These are phyloP conservation scores for Vicia sativa DNA, from an alignment of 306 rosid genomes.

Conservation along the genomic window DNA sequence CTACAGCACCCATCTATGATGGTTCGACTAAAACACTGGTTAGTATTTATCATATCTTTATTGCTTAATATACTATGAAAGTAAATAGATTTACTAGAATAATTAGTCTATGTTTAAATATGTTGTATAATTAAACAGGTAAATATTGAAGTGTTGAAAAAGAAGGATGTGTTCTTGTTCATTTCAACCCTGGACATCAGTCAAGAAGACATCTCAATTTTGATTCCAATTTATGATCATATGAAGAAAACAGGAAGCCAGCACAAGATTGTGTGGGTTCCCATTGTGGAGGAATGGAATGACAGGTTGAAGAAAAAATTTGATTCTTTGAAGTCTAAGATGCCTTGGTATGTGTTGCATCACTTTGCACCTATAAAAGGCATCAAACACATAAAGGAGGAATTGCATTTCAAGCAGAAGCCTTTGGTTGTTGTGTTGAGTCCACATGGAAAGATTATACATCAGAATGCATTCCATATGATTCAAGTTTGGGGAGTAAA, in stretches of 20 bases:
- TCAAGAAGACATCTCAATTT: constrained; percentile 27
- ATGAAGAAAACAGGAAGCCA: constrained; percentile 30
- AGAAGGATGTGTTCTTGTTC: constrained; percentile 46
- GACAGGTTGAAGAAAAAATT: constrained; percentile 40
- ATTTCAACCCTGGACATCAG: constrained; percentile 51
- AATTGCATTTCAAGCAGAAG: constrained; percentile 51
- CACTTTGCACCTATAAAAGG: constrained; percentile 41
- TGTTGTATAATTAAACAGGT: constrained; percentile 33
- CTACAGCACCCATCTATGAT: constrained; percentile 42
- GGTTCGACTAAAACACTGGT: constrained; percentile 51
- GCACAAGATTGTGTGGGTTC: constrained; percentile 46
- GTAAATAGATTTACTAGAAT: neutral
- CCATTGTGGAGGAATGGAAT: constrained; percentile 56
- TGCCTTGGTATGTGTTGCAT: constrained; percentile 55
- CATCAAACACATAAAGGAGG: constrained; percentile 49
- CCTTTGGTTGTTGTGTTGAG: constrained; percentile 44
- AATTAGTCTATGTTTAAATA: neutral
- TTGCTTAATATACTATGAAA: no score
- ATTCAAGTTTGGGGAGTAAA: constrained; percentile 53
- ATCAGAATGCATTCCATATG: constrained; percentile 53
- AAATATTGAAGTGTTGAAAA: constrained; percentile 42
- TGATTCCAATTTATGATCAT: constrained; percentile 41
- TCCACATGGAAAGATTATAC: constrained; percentile 50
- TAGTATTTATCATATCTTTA: neutral
- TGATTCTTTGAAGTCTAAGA: constrained; percentile 41